phyloP scores from a whole-genome alignment of 129 eudicot genomes.

The Cynara cardunculus region DNA sequence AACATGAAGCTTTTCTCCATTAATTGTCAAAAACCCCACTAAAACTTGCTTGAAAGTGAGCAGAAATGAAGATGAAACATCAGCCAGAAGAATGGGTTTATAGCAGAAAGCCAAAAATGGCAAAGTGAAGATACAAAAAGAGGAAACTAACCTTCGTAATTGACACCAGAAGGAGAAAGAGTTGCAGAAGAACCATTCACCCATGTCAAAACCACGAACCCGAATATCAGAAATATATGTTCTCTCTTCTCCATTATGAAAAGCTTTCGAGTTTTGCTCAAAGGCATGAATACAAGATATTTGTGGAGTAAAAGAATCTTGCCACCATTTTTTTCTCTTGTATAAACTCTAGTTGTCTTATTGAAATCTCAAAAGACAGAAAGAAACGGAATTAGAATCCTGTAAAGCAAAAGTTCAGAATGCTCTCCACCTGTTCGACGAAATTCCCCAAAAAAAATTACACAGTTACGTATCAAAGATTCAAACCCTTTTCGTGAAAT shows the following conservation, averaged over 20 bases:
- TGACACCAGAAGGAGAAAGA: conserved; percentile 97
- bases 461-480: conserved; percentile 11
- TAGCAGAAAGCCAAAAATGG: background rate
- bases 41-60: too few species aligned
- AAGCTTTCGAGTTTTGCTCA: conserved; percentile 23
- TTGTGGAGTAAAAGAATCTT: conserved; percentile 2
- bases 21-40: background rate
- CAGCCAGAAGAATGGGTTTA: too few species aligned
- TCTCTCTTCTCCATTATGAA: conserved; percentile 45
- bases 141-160: conserved; percentile 75
- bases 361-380: conserved; percentile 27
- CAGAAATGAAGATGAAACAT: too few species aligned
- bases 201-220: conserved; percentile 42
- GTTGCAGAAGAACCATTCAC: conserved; percentile 61
- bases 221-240: conserved; percentile 22
- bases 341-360: conserved; percentile 16
- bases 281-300: conserved; percentile 14
- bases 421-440: conserved; percentile 22
- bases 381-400: conserved; percentile 41
- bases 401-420: conserved; percentile 35
- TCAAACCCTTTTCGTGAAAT: conserved; percentile 20
- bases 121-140: background rate
- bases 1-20: background rate
- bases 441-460: conserved; percentile 14
- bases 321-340: conserved; percentile 10